A percentile compares a stretch with the other conserved stretches of the same genome.
Evolutionary conservation across 257 asterid genomes (phyloP).

Genomic region (Rhazya stricta): DNA sequence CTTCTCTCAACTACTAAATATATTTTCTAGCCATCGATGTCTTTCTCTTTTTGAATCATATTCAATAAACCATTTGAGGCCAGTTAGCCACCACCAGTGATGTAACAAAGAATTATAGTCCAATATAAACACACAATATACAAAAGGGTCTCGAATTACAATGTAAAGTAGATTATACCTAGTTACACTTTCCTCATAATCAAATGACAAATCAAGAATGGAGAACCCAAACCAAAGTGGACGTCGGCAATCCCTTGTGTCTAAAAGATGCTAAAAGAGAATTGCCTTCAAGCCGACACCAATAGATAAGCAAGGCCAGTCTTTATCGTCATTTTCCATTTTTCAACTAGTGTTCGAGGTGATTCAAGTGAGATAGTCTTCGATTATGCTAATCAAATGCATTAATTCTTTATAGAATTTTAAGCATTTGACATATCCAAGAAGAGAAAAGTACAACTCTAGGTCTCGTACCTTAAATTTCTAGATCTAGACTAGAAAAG

Average conservation of each 20-base stretch:
- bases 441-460: neutral
- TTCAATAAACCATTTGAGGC: too few relatives aligned
- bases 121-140: too few relatives aligned
- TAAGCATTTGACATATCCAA: neutral
- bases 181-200: neutral
- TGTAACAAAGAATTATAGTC: too few relatives aligned
- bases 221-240: conserved; percentile 4
- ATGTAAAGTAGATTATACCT: too few relatives aligned
- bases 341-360: too few relatives aligned
- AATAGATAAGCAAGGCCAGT: neutral
- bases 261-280: neutral
- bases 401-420: neutral
- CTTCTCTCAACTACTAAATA: neutral
- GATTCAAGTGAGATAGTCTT: too few relatives aligned
- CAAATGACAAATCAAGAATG: neutral
- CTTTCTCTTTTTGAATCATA: neutral
- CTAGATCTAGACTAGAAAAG: neutral
- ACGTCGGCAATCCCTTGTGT: conserved; percentile 11
- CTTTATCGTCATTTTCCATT: too few relatives aligned
- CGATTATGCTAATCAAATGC: too few relatives aligned
- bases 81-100: too few relatives aligned
- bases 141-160: too few relatives aligned
- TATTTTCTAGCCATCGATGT: neutral
- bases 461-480: neutral
- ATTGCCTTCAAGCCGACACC: neutral